Evolutionary conservation across 2,329 filamentous ascomycete genomes (phyloP).

Genomic region (Fusarium nurragi): DNA sequence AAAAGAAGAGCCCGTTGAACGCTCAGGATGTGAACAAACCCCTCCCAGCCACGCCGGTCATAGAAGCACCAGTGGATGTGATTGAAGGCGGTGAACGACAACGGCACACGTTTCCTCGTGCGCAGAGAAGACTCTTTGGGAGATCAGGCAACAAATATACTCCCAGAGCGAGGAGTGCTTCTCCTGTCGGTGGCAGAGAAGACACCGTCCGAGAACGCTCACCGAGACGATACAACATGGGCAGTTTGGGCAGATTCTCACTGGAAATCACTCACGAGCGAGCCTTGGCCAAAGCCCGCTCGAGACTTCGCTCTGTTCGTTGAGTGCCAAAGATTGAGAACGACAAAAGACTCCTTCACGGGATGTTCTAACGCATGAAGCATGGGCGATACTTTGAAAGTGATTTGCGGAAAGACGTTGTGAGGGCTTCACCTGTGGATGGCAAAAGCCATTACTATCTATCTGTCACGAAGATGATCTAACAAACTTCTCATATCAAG

Average conservation of each 20-base stretch:
- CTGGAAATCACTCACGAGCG: neutral
- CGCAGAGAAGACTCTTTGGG: conserved; percentile 9
- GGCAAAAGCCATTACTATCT: neutral
- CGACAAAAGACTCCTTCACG: neutral
- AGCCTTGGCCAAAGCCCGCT: neutral
- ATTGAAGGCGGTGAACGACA: neutral
- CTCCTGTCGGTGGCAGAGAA: neutral
- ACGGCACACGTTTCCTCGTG: conserved; percentile 5
- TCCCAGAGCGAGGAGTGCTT: conserved; percentile 18
- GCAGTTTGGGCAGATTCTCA: neutral
- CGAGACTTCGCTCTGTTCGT: neutral
- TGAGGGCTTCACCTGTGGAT: conserved; percentile 8
- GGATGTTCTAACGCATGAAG: too few relatives aligned
- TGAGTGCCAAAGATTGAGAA: neutral
- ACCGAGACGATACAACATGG: neutral
- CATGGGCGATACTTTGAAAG: neutral
- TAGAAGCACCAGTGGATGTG: conserved; percentile 38
- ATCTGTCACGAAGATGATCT: neutral
- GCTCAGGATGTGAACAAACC: conserved; percentile 41
- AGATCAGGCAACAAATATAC: neutral
- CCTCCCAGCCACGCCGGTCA: conserved; percentile 46
- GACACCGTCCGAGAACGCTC: neutral
- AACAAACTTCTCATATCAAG: neutral
- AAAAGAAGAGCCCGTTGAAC: neutral
- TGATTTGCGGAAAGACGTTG: neutral